Evolutionary conservation across 768 basidiomycete species (phyloP), one percentile per base, ranked within the genome.

Genomic region (Gelatoporia subvermispora): DNA sequence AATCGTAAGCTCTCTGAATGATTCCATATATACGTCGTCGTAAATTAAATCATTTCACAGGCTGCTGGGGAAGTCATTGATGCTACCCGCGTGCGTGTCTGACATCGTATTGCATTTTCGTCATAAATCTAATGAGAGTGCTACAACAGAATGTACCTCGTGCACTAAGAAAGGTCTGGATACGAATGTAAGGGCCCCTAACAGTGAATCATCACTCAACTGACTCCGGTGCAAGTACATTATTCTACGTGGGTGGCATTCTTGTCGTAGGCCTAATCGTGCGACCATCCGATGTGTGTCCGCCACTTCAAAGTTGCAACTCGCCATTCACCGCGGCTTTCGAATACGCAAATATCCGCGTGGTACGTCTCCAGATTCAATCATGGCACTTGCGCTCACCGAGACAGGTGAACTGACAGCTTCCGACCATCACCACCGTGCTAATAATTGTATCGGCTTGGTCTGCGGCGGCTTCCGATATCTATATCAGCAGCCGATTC

Each of bases 391-490:
- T 36, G 18, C 15, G 5, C 28, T 31, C 7, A 31, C 5, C 28
- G 13, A 13, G 7, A 31, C n/a, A n/a, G n/a, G 28, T 13, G 13
- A 31, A 31, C 13, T 31, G 28, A 42, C 39, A 61, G 57, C 46
- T 77, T 0, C 72, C 75, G 3, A 60, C 65, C 37, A 62, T 78
- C 21, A 48, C 65, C 48, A 64, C 72, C 48, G 71, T 68, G 23
- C 64, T 64, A 44, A 63, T 79, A 37, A 63, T 81, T 37, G 71
- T 77, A 22, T 76, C 76, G 7, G 78, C 78, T 8, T 80, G 76
- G 71, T 81, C 79, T 8, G 72, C 78, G n/a, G 76, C 74, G 31
- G 70, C 70, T 44, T 73, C 72, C 45, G 77, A 77, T 63, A 56
- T 81, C 28, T 79, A 75, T 68, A 74, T 77, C 42, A 65, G 69